Conservation (phyloP, 257 asterid genomes). For the Knoxia roxburghii region DNA sequence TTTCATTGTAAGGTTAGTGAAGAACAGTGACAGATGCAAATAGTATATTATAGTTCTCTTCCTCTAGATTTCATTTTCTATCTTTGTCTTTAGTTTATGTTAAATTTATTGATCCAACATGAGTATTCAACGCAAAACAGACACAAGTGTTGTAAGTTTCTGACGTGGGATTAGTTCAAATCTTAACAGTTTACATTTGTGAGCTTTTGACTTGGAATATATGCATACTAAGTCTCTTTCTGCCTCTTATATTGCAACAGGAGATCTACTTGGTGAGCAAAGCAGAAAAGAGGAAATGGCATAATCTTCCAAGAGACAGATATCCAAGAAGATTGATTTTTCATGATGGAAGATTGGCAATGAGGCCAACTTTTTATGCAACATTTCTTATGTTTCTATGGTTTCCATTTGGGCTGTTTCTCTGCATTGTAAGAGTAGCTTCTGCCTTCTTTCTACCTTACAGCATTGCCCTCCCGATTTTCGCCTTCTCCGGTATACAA, state of each 20-base stretch:
- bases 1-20: conserved; percentile 23
- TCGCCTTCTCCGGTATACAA: conserved; percentile 25
- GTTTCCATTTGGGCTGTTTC: conserved; percentile 27
- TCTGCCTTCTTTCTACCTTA: conserved; percentile 19
- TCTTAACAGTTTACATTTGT: not conserved
- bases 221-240: not conserved
- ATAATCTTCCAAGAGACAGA: conserved; percentile 20
- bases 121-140: no score
- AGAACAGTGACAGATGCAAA: conserved; percentile 15
- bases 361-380: conserved; percentile 28
- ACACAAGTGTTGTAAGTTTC: no score
- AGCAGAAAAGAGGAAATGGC: conserved; percentile 26
- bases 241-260: conserved; percentile 12
- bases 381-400: conserved; percentile 24
- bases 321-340: conserved; percentile 27
- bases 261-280: conserved; percentile 25
- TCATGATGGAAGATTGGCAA: conserved; percentile 34
- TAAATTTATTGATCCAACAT: no score
- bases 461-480: conserved; percentile 19
- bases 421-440: conserved; percentile 19
- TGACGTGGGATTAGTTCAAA: no score
- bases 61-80: not conserved
- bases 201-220: not conserved
- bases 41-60: not conserved
- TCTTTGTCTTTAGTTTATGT: not conserved